phyloP scores from a whole-genome alignment of 2,329 filamentous ascomycete species.

The Aspergillus latus region DNA sequence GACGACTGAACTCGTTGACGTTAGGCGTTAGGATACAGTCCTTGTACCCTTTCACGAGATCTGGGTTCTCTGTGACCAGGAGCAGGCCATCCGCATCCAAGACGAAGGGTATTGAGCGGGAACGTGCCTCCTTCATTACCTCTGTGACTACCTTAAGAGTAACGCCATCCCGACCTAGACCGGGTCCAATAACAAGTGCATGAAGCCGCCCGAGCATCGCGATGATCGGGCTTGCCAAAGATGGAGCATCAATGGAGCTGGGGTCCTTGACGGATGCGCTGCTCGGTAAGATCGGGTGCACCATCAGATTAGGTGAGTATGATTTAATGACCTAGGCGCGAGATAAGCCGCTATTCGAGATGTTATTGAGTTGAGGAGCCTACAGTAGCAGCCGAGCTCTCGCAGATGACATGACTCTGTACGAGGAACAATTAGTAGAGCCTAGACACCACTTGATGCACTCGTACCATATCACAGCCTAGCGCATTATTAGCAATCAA shows the following conservation, averaged over 20 bases:
- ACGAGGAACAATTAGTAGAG: slow-evolving; percentile 19
- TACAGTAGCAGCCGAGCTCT: slow-evolving; percentile 71
- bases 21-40: slow-evolving; percentile 92
- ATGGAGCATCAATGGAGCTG: slow-evolving; percentile 51
- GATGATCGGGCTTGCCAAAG: slow-evolving; percentile 69
- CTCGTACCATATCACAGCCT: slow-evolving; percentile 74
- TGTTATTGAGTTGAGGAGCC: slow-evolving; percentile 6
- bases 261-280: slow-evolving; percentile 53
- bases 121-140: slow-evolving; percentile 75
- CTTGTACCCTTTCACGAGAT: slow-evolving; percentile 74
- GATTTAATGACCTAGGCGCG: slow-evolving; percentile 78
- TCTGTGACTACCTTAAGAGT: slow-evolving; percentile 84
- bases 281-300: slow-evolving; percentile 92
- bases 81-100: slow-evolving; percentile 87
- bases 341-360: not conserved
- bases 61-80: slow-evolving; percentile 72
- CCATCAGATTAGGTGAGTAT: slow-evolving; percentile 98
- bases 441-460: not conserved
- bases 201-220: slow-evolving; percentile 83
- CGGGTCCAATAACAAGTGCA: slow-evolving; percentile 88
- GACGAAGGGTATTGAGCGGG: slow-evolving; percentile 72
- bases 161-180: slow-evolving; percentile 80
- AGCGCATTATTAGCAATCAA: slow-evolving; percentile 15
- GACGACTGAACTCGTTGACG: slow-evolving; percentile 82
- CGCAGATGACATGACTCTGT: slow-evolving; percentile 88